phyloP scores from a whole-genome alignment of 768 basidiomycete species.

The Cystofilobasidium capitatum region DNA sequence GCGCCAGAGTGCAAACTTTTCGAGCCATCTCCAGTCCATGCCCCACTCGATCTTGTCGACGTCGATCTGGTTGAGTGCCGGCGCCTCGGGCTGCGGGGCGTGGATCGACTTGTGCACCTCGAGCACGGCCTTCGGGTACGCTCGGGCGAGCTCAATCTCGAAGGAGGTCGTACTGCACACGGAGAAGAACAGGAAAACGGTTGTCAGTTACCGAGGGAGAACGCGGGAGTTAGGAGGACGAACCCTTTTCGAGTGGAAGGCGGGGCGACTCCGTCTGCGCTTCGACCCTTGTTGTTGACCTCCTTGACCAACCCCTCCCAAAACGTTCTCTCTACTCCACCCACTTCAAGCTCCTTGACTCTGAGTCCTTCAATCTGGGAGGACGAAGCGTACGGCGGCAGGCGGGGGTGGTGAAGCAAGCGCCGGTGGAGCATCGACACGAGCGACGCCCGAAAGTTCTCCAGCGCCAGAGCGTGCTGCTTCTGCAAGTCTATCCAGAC shows the following conservation, averaged over 20 bases:
- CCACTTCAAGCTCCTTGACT: conserved; percentile 3
- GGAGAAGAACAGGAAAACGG: not conserved
- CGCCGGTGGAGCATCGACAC: not conserved
- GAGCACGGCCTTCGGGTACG: conserved; percentile 4
- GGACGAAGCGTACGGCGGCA: not conserved
- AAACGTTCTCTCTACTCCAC: not conserved
- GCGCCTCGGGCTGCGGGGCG: not conserved
- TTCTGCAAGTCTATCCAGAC: conserved; percentile 21
- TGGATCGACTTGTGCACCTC: not conserved
- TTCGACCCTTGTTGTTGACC: conserved; percentile 7
- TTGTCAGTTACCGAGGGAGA: not conserved
- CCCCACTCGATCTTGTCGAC: not conserved
- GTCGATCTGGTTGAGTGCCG: not conserved
- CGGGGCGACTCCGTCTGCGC: conserved; percentile 21
- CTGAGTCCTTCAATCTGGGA: not conserved
- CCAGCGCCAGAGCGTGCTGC: conserved; percentile 11
- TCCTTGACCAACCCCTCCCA: conserved; percentile 22
- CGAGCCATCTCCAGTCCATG: not conserved
- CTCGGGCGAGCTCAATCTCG: conserved; percentile 12
- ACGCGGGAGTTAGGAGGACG: not conserved
- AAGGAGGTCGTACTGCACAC: conserved; percentile 9
- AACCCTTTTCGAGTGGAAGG: conserved; percentile 10
- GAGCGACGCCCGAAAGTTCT: conserved; percentile 5
- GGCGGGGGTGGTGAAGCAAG: conserved; percentile 2
- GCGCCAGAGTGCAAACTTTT: not conserved